Percentiles rank a stretch among this genome's conserved stretches.
Conservation (phyloP, 352 stramenopile species). For the Pythium guiyangense region DNA sequence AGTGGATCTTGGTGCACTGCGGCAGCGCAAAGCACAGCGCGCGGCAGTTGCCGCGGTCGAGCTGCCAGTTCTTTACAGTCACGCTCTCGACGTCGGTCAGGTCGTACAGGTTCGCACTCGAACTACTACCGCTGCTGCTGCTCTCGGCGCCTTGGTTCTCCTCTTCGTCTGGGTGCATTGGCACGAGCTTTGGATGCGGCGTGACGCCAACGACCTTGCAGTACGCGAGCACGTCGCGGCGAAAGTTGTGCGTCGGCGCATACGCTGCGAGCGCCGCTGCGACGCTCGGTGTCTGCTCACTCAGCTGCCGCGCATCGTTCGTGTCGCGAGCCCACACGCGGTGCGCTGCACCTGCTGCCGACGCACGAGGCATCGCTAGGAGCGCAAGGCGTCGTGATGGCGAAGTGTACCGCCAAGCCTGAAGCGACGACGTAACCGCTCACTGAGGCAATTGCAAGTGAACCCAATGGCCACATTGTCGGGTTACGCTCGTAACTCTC, state of each 20-base stretch:
- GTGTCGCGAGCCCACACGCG: constrained; percentile 42
- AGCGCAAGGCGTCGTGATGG: neutral
- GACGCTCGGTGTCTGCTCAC: constrained; percentile 11
- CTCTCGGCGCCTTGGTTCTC: constrained; percentile 33
- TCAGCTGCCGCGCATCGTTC: constrained; percentile 33
- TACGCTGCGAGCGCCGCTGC: constrained; percentile 18
- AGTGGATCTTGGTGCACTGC: constrained; percentile 36
- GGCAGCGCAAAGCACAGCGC: constrained; percentile 57
- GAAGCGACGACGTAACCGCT: too few species aligned
- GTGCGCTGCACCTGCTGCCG: neutral
- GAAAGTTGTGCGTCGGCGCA: constrained; percentile 33
- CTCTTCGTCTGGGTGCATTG: constrained; percentile 55
- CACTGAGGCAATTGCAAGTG: too few species aligned
- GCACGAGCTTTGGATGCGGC: constrained; percentile 60
- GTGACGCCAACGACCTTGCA: constrained; percentile 46
- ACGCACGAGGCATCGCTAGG: constrained; percentile 4
- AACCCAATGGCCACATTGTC: too few species aligned
- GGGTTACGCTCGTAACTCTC: too few species aligned
- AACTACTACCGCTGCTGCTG: constrained; percentile 3
- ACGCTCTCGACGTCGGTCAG: constrained; percentile 56
- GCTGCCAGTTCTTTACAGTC: constrained; percentile 55
- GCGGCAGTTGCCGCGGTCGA: constrained; percentile 52
- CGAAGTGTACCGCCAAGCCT: too few species aligned
- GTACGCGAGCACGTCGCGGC: constrained; percentile 57
- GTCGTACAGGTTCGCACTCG: constrained; percentile 33